phyloP scores from a whole-genome alignment of 129 eudicot species.

The Chrysanthemum lavandulifolium region DNA sequence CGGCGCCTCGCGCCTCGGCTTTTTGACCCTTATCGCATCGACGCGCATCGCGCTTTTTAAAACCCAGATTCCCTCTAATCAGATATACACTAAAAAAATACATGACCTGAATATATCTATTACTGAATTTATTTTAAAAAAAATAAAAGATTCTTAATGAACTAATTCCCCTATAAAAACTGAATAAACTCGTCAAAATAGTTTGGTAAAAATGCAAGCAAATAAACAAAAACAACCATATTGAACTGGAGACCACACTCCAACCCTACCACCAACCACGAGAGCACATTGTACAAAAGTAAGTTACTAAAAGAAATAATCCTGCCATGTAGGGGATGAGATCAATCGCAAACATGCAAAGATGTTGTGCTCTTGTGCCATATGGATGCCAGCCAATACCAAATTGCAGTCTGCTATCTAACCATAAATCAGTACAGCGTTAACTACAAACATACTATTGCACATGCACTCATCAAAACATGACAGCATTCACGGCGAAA shows the following conservation, averaged over 20 bases:
- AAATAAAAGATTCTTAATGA: too few relatives aligned
- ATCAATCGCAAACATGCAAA: neutral
- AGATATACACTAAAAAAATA: neutral
- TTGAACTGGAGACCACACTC: neutral
- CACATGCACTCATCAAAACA: neutral
- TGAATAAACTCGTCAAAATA: neutral
- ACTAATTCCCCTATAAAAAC: too few relatives aligned
- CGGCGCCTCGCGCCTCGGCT: too few relatives aligned
- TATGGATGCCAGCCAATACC: neutral
- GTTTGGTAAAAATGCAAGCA: neutral
- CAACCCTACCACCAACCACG: neutral
- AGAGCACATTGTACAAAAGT: neutral
- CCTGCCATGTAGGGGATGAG: neutral
- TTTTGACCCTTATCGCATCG: too few relatives aligned
- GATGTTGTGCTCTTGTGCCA: neutral
- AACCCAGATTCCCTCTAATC: neutral
- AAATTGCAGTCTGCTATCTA: conserved; percentile 12
- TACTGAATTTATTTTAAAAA: too few relatives aligned
- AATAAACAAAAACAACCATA: neutral
- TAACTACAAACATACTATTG: neutral
- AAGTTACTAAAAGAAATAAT: neutral
- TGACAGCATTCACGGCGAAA: neutral
- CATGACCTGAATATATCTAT: neutral
- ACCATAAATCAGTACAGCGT: neutral
- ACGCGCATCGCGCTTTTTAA: too few relatives aligned